A percentile compares a stretch with the other conserved stretches of the same genome.
phyloP scores from a whole-genome alignment of 106 monocot genomes.

The Triglochin maritima region DNA sequence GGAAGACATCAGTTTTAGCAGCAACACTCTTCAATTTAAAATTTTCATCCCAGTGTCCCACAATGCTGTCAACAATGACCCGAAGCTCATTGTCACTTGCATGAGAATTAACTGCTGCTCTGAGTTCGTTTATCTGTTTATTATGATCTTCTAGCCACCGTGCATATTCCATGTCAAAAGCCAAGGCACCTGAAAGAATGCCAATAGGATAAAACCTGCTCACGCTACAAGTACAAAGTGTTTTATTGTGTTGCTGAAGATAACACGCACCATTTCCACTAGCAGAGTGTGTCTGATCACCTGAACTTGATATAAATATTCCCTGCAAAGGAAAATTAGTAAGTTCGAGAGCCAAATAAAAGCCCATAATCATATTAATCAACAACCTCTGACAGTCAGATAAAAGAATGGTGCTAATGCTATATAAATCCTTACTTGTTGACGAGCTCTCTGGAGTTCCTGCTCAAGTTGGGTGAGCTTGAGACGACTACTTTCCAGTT shows the following conservation, averaged over 20 bases:
- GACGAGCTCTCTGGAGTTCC: constrained; percentile 81
- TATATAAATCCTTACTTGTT: constrained; percentile 37
- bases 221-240: neutral
- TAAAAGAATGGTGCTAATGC: neutral
- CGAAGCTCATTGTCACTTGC: constrained; percentile 83
- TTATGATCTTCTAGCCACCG: constrained; percentile 89
- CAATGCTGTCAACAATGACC: constrained; percentile 52
- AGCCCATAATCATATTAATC: neutral
- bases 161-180: constrained; percentile 84
- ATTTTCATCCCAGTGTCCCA: constrained; percentile 78
- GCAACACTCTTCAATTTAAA: constrained; percentile 70
- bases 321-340: constrained; percentile 26
- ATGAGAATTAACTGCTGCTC: constrained; percentile 78
- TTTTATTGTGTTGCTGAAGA: no score
- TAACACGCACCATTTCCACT: constrained; percentile 43
- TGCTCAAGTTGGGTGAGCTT: constrained; percentile 91
- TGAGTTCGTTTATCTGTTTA: constrained; percentile 66
- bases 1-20: constrained; percentile 88
- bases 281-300: constrained; percentile 49
- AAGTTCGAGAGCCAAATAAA: neutral
- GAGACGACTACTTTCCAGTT: constrained; percentile 77
- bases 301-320: constrained; percentile 49
- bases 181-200: constrained; percentile 46
- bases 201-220: no score
- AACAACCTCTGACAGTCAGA: neutral